A percentile compares a stretch with the other conserved stretches of the same genome.
Evolutionary conservation across 2,329 filamentous ascomycete species (phyloP).

Genomic region (Alternaria atra): DNA sequence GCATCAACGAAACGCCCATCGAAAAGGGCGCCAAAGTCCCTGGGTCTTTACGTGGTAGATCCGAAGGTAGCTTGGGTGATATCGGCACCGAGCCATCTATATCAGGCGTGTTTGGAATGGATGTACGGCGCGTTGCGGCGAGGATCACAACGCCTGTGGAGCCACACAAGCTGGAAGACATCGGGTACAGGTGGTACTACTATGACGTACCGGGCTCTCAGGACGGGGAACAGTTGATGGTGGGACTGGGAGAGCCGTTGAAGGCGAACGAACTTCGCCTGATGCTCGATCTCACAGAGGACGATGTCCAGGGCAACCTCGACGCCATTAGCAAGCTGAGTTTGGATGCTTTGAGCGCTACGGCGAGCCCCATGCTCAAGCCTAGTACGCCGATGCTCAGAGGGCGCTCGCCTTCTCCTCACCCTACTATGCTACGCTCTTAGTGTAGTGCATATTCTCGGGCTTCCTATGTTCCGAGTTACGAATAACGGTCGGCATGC

Average conservation of each 20-base stretch:
- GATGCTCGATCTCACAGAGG: slow-evolving; percentile 49
- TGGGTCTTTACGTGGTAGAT: slow-evolving; percentile 35
- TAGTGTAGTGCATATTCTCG: neutral
- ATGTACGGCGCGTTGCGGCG: slow-evolving; percentile 42
- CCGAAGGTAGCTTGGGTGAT: slow-evolving; percentile 39
- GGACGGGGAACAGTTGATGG: slow-evolving; percentile 47
- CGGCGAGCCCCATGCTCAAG: slow-evolving; percentile 48
- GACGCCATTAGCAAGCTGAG: slow-evolving; percentile 51
- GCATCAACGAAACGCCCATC: slow-evolving; percentile 44
- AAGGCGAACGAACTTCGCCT: slow-evolving; percentile 49
- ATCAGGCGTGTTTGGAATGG: slow-evolving; percentile 51
- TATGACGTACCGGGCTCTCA: slow-evolving; percentile 38
- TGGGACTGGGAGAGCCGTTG: slow-evolving; percentile 44
- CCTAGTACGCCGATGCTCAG: slow-evolving; percentile 48
- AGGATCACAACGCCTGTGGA: slow-evolving; percentile 45
- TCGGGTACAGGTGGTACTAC: slow-evolving; percentile 47
- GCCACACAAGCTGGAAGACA: slow-evolving; percentile 44
- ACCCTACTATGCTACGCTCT: slow-evolving; percentile 38
- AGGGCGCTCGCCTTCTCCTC: slow-evolving; percentile 45
- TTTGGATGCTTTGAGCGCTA: slow-evolving; percentile 47
- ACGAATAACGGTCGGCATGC: neutral
- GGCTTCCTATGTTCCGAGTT: neutral
- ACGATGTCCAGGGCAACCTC: slow-evolving; percentile 48
- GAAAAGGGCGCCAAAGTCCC: slow-evolving; percentile 47
- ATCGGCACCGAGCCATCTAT: slow-evolving; percentile 42